Base-by-base conservation (phyloP, 1,139 yeast genomes). In the Zygosaccharomyces pseudobailii region DNA sequence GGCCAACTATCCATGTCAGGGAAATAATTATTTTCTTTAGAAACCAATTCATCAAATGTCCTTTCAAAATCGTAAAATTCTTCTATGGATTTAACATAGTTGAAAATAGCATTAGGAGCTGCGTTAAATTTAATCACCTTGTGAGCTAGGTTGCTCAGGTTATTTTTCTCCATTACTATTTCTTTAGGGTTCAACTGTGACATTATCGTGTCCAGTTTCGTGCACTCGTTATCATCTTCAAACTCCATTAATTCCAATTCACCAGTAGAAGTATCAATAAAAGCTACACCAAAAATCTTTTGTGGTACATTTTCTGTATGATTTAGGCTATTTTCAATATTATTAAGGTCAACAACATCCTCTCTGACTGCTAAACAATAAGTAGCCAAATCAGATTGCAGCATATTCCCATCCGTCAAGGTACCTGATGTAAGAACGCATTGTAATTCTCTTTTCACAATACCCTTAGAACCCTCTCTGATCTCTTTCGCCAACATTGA, bases 401-500 rank as follows among this genome's bases (percentile, higher is more conserved):
- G 77, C 96, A 92, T 90, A 35, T 82, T 77, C 7, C 60, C 56
- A 38, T 65, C 67, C 0, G 96, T 89, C 54, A 92, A 76, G 0
- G 98, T 92, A 41, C 98, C 99, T 13, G 92, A 94, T 0, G 98
- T 92, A 50, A 94, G 74, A 20, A 92, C 89, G 53, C 90, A 87
- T 30, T 88, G 78, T 47, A 92, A 73, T 65, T 92, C 97, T 67
- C 98, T 79, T 59, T 86, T 81, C 54, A 92, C 92, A 54, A 94
- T 92, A 59, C 90, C 97, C 63, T 89, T 90, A 42, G 79, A 74
- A 3, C 84, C 83, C 53, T 82, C 88, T 66, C 97, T 80, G 81
- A 94, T 92, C 67, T 90, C 97, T 63, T 92, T 94, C 13, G 96
- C 96, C 48, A 94, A 71, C 56, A 89, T 77, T 0, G 95, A 79